Conservation (phyloP, 306 rosid genomes). For the Senna siamea region DNA sequence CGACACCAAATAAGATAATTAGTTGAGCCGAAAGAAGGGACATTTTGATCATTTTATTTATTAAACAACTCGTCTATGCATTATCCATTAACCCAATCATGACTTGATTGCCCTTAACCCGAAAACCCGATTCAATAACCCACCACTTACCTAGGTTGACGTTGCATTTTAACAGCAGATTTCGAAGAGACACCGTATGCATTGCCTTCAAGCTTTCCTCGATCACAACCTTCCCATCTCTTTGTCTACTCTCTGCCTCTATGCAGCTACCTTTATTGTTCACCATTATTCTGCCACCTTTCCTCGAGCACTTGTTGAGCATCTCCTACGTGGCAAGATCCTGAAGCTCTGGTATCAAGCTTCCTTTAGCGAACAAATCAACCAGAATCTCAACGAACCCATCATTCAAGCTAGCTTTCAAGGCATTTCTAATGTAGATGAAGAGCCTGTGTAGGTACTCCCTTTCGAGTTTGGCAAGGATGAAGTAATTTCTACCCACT, state of each 20-base stretch:
- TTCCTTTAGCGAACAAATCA: conserved; percentile 70
- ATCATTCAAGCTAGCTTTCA: conserved; percentile 54
- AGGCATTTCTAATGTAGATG: conserved; percentile 66
- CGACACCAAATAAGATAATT: too few species aligned
- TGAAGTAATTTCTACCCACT: conserved; percentile 76
- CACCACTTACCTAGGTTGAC: too few species aligned
- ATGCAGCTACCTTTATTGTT: conserved; percentile 95
- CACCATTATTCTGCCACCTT: conserved; percentile 90
- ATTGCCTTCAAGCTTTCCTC: conserved; percentile 73
- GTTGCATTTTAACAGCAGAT: too few species aligned
- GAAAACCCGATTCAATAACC: too few species aligned
- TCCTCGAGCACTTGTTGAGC: conserved; percentile 63
- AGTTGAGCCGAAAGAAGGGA: too few species aligned
- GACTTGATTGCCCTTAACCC: too few species aligned
- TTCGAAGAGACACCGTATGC: conserved; percentile 61
- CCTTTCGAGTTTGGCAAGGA: conserved; percentile 59
- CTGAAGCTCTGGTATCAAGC: conserved; percentile 84
- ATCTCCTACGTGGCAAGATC: conserved; percentile 66
- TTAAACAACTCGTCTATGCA: too few species aligned
- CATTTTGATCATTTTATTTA: too few species aligned
- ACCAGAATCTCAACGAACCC: conserved; percentile 88
- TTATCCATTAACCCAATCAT: too few species aligned
- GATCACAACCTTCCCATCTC: conserved; percentile 70
- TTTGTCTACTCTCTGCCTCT: conserved; percentile 67
- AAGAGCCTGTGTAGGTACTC: conserved; percentile 54